Evolutionary conservation across 441 rosid species (phyloP), one percentile per base, ranked within the genome.

Genomic region (Manihot esculenta): DNA sequence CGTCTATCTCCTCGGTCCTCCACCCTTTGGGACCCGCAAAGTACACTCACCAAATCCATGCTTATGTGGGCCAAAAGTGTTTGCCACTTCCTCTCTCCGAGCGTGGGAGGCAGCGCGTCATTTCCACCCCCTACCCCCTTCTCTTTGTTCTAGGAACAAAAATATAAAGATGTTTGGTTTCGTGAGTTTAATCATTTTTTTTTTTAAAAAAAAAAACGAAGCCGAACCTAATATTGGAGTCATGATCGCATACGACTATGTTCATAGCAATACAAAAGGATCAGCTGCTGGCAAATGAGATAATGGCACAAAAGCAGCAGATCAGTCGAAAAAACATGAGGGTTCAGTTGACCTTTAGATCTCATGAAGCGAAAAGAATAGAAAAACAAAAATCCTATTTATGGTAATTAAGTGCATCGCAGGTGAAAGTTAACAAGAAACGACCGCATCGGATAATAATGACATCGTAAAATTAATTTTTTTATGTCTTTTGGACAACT

Each of bases 41-140:
- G 77, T 62, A 63, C 74, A 55, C 54, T 70, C 71, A 73, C 75
- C 79, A 75, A 75, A 77, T 77, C 78, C 76, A 71, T n/a, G 71
- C n/a, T 66, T 30, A 13, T 13, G 72, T 72, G 81, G 84, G 81
- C 71, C 74, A 74, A n/a, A n/a, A n/a, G n/a, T n/a, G 2, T 30
- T 30, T 4, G 35, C 35, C 35, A 4, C 35, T 76, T 71, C 70
- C 73, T 45, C 38, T 18, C 7, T 7, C 53, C 60, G 69, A 64
- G 72, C 35, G 35, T 30, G 35, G 35, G 35, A 2, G 4, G 2
- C 4, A 76, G 83, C 63, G 78, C 74, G 81, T 79, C 55, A 2
- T 8, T 1, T n/a, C 27, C 76, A 73, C 83, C 66, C 75, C 15
- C 48, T 75, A 41, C 14, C 26, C 13, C n/a, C 3, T 17, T 6